Evolutionary conservation across 164 flowering plant species (phyloP).

Genomic region (Chloranthus sessilifolius): DNA sequence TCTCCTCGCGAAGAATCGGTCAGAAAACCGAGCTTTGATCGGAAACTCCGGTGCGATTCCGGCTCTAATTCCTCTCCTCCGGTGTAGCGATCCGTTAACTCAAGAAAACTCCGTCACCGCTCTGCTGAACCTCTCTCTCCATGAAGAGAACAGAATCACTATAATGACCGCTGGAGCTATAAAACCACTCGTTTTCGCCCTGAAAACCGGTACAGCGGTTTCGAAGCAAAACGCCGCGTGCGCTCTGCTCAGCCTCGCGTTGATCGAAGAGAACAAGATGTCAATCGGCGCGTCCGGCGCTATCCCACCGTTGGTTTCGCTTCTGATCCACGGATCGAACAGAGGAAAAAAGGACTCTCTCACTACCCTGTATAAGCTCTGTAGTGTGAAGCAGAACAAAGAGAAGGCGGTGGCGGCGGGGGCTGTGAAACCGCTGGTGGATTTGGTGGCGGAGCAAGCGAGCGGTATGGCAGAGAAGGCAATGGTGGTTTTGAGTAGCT

Average conservation of each 20-base stretch:
- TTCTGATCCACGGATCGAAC: conserved; percentile 55
- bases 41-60: conserved; percentile 88
- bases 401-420: conserved; percentile 90
- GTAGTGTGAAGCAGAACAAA: conserved; percentile 63
- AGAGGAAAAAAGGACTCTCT: conserved; percentile 93
- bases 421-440: conserved; percentile 79
- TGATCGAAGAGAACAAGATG: conserved; percentile 74
- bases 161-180: conserved; percentile 60
- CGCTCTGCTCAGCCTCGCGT: conserved; percentile 65
- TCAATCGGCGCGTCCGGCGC: conserved; percentile 97
- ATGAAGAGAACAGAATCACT: conserved; percentile 45
- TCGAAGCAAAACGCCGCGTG: conserved; percentile 98
- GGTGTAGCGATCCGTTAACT: conserved; percentile 69
- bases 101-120: conserved; percentile 97
- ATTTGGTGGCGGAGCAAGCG: conserved; percentile 63
- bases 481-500: conserved; percentile 82
- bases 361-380: conserved; percentile 89
- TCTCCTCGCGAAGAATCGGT: conserved; percentile 76
- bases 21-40: conserved; percentile 80
- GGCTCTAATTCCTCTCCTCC: conserved; percentile 63
- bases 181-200: conserved; percentile 70
- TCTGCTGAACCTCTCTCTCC: conserved; percentile 74
- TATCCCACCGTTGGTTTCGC: conserved; percentile 76
- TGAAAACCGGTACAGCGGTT: conserved; percentile 83
- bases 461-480: conserved; percentile 89